phyloP scores from a whole-genome alignment of 2,329 filamentous ascomycete genomes.

The Penicillium sumatraense region DNA sequence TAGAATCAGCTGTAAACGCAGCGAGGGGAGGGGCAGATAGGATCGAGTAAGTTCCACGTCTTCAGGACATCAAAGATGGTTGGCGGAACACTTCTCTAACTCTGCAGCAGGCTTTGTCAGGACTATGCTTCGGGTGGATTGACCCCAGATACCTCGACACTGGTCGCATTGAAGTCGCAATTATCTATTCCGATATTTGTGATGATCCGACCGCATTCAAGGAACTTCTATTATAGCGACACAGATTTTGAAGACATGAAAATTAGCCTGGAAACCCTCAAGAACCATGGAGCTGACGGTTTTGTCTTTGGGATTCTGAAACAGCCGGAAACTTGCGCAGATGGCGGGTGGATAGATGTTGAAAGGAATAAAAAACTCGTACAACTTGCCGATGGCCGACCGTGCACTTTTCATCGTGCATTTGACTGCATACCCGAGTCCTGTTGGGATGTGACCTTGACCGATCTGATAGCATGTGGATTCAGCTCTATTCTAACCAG shows the following conservation, averaged over 20 bases:
- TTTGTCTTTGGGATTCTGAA: constrained; percentile 59
- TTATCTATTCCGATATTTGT: constrained; percentile 51
- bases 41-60: constrained; percentile 50
- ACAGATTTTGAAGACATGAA: constrained; percentile 53
- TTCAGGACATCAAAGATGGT: background rate
- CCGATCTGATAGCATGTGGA: constrained; percentile 47
- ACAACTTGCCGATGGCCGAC: constrained; percentile 42
- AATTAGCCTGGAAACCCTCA: constrained; percentile 41
- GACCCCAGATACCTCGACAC: constrained; percentile 25
- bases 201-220: constrained; percentile 58
- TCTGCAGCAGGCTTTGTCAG: constrained; percentile 33
- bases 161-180: constrained; percentile 27
- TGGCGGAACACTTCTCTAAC: constrained; percentile 43
- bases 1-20: constrained; percentile 50
- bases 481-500: constrained; percentile 56
- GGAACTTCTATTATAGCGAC: constrained; percentile 50
- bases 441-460: constrained; percentile 29
- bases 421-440: constrained; percentile 50
- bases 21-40: constrained; percentile 51
- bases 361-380: constrained; percentile 50
- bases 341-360: constrained; percentile 42
- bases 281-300: constrained; percentile 43
- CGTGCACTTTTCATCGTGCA: constrained; percentile 61
- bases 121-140: constrained; percentile 25
- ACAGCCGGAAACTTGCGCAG: background rate